Evolutionary conservation across 2,329 filamentous ascomycete species (phyloP).

Genomic region (Ophiobolus disseminans): DNA sequence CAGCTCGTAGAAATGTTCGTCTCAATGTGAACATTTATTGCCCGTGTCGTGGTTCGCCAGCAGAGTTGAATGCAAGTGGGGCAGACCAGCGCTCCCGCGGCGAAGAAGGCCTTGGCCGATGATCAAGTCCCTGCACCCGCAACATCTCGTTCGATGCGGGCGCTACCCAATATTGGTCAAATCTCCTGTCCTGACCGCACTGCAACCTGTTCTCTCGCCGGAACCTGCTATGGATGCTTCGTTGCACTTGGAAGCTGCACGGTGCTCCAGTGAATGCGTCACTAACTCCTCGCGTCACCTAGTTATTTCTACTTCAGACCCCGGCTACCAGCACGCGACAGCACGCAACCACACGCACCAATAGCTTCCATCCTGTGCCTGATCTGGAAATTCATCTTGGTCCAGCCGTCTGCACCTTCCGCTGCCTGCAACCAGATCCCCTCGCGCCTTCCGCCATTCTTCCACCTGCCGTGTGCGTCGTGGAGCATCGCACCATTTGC

Average conservation of each 20-base stretch:
- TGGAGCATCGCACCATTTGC: conserved; percentile 26
- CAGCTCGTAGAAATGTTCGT: conserved; percentile 3
- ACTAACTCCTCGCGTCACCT: too few species aligned
- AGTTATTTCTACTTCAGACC: too few species aligned
- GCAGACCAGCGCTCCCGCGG: conserved; percentile 10
- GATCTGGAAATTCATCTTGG: conserved; percentile 20
- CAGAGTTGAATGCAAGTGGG: conserved; percentile 9
- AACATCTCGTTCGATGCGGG: conserved; percentile 14
- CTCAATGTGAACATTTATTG: conserved; percentile 26
- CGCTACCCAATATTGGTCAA: conserved; percentile 24
- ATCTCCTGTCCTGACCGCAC: conserved; percentile 15
- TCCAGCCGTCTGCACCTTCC: conserved; percentile 22
- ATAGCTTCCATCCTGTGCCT: conserved; percentile 37
- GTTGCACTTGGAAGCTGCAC: too few species aligned
- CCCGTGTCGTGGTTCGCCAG: conserved; percentile 10
- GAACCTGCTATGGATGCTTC: too few species aligned
- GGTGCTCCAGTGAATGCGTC: too few species aligned
- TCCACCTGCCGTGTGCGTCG: conserved; percentile 5
- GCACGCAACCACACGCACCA: conserved; percentile 34
- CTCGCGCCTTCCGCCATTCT: conserved; percentile 4
- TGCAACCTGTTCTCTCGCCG: conserved; percentile 31
- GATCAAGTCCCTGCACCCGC: too few species aligned
- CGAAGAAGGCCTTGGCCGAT: conserved; percentile 21
- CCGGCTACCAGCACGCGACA: conserved; percentile 46
- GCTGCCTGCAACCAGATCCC: conserved; percentile 5